These are phyloP conservation scores for Leccinum variicolor DNA, from an alignment of 768 basidiomycete genomes.

Conservation along the genomic window DNA sequence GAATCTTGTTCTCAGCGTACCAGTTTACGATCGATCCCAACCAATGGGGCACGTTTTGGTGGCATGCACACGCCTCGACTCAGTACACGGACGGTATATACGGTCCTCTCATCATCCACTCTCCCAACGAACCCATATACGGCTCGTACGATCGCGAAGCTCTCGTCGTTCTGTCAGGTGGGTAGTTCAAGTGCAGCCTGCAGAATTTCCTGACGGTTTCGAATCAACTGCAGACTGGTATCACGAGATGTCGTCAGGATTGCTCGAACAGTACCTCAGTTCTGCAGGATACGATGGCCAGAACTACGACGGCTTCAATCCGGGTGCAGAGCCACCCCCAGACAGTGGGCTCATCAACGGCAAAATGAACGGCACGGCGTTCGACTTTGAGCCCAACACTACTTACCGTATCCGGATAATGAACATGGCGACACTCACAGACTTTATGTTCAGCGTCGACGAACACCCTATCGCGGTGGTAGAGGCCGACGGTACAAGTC, in stretches of 20 bases:
- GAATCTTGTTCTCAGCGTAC: slow-evolving; percentile 19
- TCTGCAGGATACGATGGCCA: slow-evolving; percentile 23
- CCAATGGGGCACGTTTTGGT: slow-evolving; percentile 48
- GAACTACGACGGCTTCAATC: slow-evolving; percentile 29
- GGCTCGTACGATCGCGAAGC: slow-evolving; percentile 38
- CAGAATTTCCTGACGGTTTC: neutral
- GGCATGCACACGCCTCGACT: slow-evolving; percentile 39
- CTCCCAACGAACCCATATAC: slow-evolving; percentile 31
- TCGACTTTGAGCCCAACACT: slow-evolving; percentile 33
- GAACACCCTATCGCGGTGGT: slow-evolving; percentile 43
- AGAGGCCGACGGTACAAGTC: slow-evolving; percentile 46
- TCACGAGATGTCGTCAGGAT: slow-evolving; percentile 27
- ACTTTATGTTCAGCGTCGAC: slow-evolving; percentile 45
- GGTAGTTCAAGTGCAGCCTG: slow-evolving; percentile 9
- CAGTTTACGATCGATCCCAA: slow-evolving; percentile 40
- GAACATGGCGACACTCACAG: slow-evolving; percentile 46
- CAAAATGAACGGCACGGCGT: slow-evolving; percentile 19
- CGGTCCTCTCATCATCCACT: slow-evolving; percentile 47
- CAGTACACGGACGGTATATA: slow-evolving; percentile 49
- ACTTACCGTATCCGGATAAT: slow-evolving; percentile 47
- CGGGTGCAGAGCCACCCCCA: slow-evolving; percentile 37
- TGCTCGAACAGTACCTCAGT: slow-evolving; percentile 31
- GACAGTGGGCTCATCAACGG: slow-evolving; percentile 37
- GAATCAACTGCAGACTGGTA: slow-evolving; percentile 29
- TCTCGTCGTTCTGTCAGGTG: slow-evolving; percentile 35